Evolutionary conservation across 305 asterid species (phyloP), one percentile per base, ranked within the genome.

Genomic region (Fraxinus platypoda): DNA sequence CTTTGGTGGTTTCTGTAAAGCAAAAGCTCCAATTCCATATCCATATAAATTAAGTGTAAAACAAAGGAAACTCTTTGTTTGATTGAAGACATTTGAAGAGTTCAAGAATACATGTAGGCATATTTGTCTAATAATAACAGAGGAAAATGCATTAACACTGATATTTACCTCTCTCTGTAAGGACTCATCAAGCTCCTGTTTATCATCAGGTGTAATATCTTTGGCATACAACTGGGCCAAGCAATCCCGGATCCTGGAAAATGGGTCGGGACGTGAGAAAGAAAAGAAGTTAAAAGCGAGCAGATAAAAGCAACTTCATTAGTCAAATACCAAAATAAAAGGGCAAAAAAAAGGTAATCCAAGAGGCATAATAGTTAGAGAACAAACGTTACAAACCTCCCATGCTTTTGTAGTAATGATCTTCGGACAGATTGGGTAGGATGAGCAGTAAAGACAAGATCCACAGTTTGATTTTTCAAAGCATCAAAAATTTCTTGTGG

Each of bases 361-460:
- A 73, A 78, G 28, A 78, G 34, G 31, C 66, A 76, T 64, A 52
- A 33, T 8, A 68, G 34, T 57, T 30, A 19, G 26, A 79, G 52
- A 74, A 34, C 79, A 64, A 28, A 28, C 30, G 30, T 28, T 28
- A 28, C 30, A 28, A 84, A 95, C 99, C 99, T 96, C 77, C 93
- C 98, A 77, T 96, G 98, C 89, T 96, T 96, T 84, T 96, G 99
- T 83, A 96, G 98, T 94, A 96, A 88, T 2, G 99, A 94, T 87
- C 99, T 90, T 38, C 99, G 86, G 13, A 93, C 89, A 73, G 99
- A 89, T 82, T 96, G 99, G 0, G 99, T 96, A 37, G 99, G 99
- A 84, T 96, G 99, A 82, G 99, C 99, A 25, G 99, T 96, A 37
- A 96, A 88, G 78, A 96, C 99, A 31, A 96, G 91, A 89, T 96